Percentiles rank a stretch among this genome's conserved stretches.
phyloP scores from a whole-genome alignment of 2,329 filamentous ascomycete species.

The Dothistroma septosporum region DNA sequence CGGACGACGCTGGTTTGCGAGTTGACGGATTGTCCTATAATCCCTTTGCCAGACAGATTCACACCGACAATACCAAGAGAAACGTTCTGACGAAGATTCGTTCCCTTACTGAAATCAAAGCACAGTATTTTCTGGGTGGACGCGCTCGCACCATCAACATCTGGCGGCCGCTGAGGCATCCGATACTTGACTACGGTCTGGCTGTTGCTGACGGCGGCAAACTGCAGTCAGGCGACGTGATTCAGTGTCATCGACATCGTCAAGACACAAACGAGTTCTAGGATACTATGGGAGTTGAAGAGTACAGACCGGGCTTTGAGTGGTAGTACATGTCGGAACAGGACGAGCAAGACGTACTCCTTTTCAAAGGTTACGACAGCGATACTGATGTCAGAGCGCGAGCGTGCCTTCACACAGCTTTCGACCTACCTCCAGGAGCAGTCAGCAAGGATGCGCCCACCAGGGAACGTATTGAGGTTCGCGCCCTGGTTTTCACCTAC shows the following conservation, averaged over 20 bases:
- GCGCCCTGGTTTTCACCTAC: conserved; percentile 28
- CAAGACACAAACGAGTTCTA: conserved; percentile 13
- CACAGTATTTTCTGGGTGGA: conserved; percentile 13
- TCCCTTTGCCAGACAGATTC: conserved; percentile 30
- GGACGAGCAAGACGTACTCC: conserved; percentile 21
- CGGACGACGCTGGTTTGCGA: conserved; percentile 22
- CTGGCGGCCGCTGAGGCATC: conserved; percentile 17
- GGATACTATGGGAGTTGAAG: conserved; percentile 19
- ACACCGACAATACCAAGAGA: conserved; percentile 29
- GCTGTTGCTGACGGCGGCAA: conserved; percentile 28
- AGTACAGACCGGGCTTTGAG: conserved; percentile 26
- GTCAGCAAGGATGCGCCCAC: conserved; percentile 20
- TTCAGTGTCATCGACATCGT: conserved; percentile 20
- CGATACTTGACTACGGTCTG: conserved; percentile 21
- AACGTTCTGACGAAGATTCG: conserved; percentile 27
- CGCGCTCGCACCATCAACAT: conserved; percentile 16
- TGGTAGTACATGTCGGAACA: conserved; percentile 31
- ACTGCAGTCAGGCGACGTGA: conserved; percentile 22
- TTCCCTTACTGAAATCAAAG: conserved; percentile 27
- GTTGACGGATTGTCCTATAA: conserved; percentile 26
- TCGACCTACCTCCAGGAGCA: conserved; percentile 23
- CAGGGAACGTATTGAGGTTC: conserved; percentile 29
- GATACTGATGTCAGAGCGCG: conserved; percentile 16
- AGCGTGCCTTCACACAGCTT: conserved; percentile 26
- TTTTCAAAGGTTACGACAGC: conserved; percentile 19